These are phyloP conservation scores for Lindgomyces ingoldianus DNA, from an alignment of 495 filamentous ascomycete species.

Conservation along the genomic window DNA sequence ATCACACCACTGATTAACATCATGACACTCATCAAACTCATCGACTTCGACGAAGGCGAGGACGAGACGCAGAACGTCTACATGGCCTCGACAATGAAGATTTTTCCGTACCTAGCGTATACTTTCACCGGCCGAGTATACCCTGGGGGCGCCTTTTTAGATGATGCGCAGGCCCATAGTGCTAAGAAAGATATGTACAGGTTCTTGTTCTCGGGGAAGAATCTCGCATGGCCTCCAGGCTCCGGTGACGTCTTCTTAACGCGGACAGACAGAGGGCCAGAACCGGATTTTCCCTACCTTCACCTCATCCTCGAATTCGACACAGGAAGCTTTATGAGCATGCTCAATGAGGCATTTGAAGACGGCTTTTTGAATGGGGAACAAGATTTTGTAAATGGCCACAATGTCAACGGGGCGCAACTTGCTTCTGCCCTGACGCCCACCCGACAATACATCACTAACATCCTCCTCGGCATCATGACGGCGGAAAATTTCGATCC, in stretches of 20 bases:
- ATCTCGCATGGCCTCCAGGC: constrained; percentile 63
- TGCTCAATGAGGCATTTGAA: constrained; percentile 96
- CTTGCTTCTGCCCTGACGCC: constrained; percentile 56
- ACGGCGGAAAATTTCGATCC: constrained; percentile 65
- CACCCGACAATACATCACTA: constrained; percentile 87
- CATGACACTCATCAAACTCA: constrained; percentile 65
- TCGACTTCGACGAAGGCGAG: constrained; percentile 53
- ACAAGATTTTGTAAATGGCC: constrained; percentile 54
- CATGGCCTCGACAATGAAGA: constrained; percentile 73
- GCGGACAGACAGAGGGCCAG: constrained; percentile 49
- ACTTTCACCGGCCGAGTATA: constrained; percentile 88
- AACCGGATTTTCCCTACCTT: constrained; percentile 79
- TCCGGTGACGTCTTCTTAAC: constrained; percentile 57
- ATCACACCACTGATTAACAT: constrained; percentile 88
- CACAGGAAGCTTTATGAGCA: constrained; percentile 87
- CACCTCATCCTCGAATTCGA: constrained; percentile 84
- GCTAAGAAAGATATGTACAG: constrained; percentile 88
- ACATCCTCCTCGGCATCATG: constrained; percentile 88
- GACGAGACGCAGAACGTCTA: constrained; percentile 43
- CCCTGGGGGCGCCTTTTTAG: constrained; percentile 75
- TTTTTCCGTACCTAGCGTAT: constrained; percentile 94
- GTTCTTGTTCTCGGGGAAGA: constrained; percentile 85
- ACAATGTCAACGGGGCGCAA: constrained; percentile 36
- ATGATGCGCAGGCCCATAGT: constrained; percentile 64
- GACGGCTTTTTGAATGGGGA: constrained; percentile 86